Conservation (phyloP, 768 basidiomycete species). For the Pisolithus marmoratus region DNA sequence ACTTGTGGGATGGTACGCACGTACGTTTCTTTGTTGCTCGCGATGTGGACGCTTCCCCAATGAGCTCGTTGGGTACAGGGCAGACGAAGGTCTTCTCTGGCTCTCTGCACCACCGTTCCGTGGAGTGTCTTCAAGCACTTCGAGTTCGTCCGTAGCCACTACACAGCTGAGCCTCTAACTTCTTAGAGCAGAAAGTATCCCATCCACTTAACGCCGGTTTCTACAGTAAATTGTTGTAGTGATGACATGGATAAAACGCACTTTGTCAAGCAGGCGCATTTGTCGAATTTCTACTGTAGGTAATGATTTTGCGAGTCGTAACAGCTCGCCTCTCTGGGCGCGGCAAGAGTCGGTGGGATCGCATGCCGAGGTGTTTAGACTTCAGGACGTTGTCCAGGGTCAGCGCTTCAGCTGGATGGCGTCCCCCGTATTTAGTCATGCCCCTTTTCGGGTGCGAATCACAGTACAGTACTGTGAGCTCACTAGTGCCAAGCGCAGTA, state of each 20-base stretch:
- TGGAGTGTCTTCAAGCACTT: neutral
- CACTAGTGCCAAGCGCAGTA: too few relatives aligned
- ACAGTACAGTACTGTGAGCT: too few relatives aligned
- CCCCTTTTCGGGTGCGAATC: neutral
- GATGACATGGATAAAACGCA: slow-evolving; percentile 14
- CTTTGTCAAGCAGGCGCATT: slow-evolving; percentile 18
- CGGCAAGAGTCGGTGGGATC: slow-evolving; percentile 1
- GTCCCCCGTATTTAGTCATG: neutral
- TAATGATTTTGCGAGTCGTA: neutral
- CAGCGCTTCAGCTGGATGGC: too few relatives aligned
- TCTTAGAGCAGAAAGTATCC: too few relatives aligned
- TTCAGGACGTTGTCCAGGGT: slow-evolving; percentile 2
- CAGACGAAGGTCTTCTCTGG: slow-evolving; percentile 24
- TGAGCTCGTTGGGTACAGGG: slow-evolving; percentile 24
- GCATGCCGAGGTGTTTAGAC: neutral
- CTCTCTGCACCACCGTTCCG: neutral
- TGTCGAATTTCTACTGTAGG: neutral
- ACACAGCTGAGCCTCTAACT: slow-evolving; percentile 36
- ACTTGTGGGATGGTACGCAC: slow-evolving; percentile 19
- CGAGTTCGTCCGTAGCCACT: slow-evolving; percentile 20
- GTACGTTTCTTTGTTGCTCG: slow-evolving; percentile 46
- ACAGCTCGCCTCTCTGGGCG: neutral
- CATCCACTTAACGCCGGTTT: neutral
- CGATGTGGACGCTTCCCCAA: slow-evolving; percentile 3
- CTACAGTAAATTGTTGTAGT: neutral